phyloP scores from a whole-genome alignment of 345 rosid species.

The Ailanthus altissimus region DNA sequence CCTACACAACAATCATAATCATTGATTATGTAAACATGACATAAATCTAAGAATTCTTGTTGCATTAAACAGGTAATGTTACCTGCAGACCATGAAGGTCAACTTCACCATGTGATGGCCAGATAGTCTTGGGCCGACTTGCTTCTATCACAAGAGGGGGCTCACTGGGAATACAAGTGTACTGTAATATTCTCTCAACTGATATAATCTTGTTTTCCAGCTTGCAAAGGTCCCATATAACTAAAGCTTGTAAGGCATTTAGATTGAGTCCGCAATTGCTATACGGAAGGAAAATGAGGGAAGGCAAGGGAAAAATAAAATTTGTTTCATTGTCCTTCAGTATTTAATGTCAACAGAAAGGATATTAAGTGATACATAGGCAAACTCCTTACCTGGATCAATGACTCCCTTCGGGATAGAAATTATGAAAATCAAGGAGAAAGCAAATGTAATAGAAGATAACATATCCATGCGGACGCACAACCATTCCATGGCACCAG shows the following conservation, averaged over 20 bases:
- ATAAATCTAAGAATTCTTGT: background rate
- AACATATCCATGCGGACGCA: constrained; percentile 67
- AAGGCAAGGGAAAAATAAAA: background rate
- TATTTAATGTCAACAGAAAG: background rate
- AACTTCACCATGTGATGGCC: constrained; percentile 69
- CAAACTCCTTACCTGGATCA: constrained; percentile 53
- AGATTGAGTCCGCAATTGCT: constrained; percentile 62
- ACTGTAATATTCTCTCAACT: constrained; percentile 69
- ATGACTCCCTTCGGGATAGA: constrained; percentile 54
- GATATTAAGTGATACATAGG: background rate
- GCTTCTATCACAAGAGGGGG: constrained; percentile 62
- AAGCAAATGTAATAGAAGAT: constrained; percentile 53
- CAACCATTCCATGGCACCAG: constrained; percentile 75
- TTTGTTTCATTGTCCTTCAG: background rate
- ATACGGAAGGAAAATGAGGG: background rate
- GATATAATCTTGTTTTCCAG: constrained; percentile 57
- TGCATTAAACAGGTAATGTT: background rate
- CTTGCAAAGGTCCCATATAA: constrained; percentile 52
- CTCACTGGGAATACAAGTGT: constrained; percentile 55
- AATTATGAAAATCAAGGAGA: constrained; percentile 59
- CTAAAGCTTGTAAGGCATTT: constrained; percentile 43
- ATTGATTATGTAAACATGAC: background rate
- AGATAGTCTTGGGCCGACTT: constrained; percentile 43
- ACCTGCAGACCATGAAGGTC: constrained; percentile 50
- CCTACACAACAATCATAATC: constrained; percentile 21